Conservation (phyloP, 2,329 filamentous ascomycete genomes). For the Sporothrix mexicana region DNA sequence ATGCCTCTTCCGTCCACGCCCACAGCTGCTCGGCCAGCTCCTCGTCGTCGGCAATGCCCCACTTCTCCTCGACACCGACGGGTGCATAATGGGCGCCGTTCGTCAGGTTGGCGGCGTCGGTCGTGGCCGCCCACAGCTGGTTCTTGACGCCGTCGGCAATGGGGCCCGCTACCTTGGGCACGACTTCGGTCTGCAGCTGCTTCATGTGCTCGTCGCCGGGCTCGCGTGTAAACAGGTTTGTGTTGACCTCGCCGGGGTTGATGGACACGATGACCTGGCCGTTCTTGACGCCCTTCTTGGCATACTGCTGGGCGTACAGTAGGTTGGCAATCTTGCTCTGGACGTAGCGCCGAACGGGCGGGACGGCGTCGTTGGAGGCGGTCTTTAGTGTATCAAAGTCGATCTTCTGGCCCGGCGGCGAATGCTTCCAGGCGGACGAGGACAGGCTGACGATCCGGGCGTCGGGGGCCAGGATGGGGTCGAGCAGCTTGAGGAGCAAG, state of each 20-base stretch:
- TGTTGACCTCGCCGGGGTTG: constrained; percentile 43
- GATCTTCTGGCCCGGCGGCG: constrained; percentile 26
- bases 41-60: constrained; percentile 38
- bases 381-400: constrained; percentile 19
- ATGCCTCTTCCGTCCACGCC: constrained; percentile 45
- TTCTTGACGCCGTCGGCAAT: constrained; percentile 39
- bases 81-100: constrained; percentile 46
- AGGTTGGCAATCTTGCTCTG: constrained; percentile 47
- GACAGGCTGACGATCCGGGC: constrained; percentile 42
- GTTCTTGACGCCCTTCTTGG: constrained; percentile 40
- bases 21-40: constrained; percentile 41
- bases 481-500: constrained; percentile 48
- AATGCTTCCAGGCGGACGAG: constrained; percentile 34
- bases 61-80: constrained; percentile 41
- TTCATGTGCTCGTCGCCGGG: constrained; percentile 42
- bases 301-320: constrained; percentile 43
- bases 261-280: constrained; percentile 40
- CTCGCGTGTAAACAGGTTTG: constrained; percentile 37
- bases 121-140: constrained; percentile 51
- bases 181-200: constrained; percentile 28
- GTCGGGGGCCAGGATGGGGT: constrained; percentile 39
- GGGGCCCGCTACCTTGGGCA: constrained; percentile 21
- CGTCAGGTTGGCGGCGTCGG: constrained; percentile 42
- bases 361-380: constrained; percentile 25
- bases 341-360: constrained; percentile 41